Percentiles rank a stretch among this genome's conserved stretches.
Evolutionary conservation across 345 rosid genomes (phyloP).

Genomic region (Citrus maxima): DNA sequence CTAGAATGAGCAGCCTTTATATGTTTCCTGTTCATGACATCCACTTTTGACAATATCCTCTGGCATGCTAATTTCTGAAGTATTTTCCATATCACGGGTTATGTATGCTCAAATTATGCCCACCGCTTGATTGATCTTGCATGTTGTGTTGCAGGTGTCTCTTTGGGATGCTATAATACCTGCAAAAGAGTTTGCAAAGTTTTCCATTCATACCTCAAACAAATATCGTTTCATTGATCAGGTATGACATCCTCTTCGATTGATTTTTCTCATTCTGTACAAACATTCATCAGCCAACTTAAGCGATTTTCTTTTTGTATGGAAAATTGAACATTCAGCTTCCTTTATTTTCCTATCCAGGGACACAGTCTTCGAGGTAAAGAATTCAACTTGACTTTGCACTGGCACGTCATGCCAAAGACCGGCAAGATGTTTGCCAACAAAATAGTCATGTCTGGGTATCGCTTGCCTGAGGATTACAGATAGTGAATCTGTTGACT

Average conservation of each 20-base stretch:
- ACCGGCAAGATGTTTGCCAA: constrained; percentile 87
- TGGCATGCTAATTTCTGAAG: neutral
- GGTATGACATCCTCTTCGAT: constrained; percentile 32
- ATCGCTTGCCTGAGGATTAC: constrained; percentile 70
- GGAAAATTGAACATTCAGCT: constrained; percentile 4
- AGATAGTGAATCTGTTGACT: constrained; percentile 35
- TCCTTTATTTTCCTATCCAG: constrained; percentile 27
- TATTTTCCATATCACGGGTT: neutral
- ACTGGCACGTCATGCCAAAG: constrained; percentile 98
- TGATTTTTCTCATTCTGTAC: neutral
- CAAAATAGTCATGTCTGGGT: constrained; percentile 73
- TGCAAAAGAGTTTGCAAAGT: constrained; percentile 72
- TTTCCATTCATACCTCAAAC: constrained; percentile 70
- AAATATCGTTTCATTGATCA: constrained; percentile 95
- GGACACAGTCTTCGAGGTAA: constrained; percentile 82
- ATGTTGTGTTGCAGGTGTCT: constrained; percentile 52
- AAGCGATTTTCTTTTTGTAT: neutral
- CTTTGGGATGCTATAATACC: constrained; percentile 97
- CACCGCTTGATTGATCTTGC: neutral
- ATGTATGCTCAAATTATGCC: neutral
- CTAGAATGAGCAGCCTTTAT: neutral
- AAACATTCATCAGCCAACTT: neutral
- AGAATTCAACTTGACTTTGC: constrained; percentile 83
- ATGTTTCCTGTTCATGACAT: neutral
- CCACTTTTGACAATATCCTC: neutral